These are phyloP conservation scores for Solanum raphanifolium DNA, from an alignment of 257 asterid genomes.

Conservation along the genomic window DNA sequence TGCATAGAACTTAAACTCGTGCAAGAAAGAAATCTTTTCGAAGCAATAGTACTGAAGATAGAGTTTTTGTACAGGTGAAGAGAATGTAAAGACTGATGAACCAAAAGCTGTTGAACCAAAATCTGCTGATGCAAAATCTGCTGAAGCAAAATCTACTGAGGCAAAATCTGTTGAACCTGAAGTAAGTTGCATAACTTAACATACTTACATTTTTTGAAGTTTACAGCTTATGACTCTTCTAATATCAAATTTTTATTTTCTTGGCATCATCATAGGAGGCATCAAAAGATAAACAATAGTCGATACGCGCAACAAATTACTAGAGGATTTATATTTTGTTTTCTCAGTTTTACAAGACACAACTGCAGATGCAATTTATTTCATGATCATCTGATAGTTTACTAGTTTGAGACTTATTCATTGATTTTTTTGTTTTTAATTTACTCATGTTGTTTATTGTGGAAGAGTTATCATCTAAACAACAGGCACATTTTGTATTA, in stretches of 20 bases:
- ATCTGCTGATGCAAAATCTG: slow-evolving; percentile 18
- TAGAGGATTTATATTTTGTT: background rate
- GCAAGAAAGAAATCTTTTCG: background rate
- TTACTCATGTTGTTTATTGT: background rate
- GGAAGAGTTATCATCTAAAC: background rate
- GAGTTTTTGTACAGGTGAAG: slow-evolving; percentile 44
- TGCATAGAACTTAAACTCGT: background rate
- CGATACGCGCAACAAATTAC: background rate
- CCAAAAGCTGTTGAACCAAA: slow-evolving; percentile 17
- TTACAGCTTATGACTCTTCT: background rate
- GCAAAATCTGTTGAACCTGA: slow-evolving; percentile 35
- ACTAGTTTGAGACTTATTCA: background rate
- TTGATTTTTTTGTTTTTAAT: background rate
- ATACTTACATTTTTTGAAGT: background rate
- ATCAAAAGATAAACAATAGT: background rate
- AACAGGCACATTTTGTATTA: background rate
- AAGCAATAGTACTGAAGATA: background rate
- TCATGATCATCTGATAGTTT: background rate
- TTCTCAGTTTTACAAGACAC: background rate
- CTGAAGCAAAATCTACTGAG: slow-evolving; percentile 9
- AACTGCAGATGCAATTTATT: background rate
- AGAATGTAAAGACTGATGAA: slow-evolving; percentile 51
- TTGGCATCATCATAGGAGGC: background rate
- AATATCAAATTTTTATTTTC: background rate
- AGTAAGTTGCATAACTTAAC: slow-evolving; percentile 18